Evolutionary conservation across 805 yeast genomes (phyloP).

Genomic region (Ogataea populi-albae): DNA sequence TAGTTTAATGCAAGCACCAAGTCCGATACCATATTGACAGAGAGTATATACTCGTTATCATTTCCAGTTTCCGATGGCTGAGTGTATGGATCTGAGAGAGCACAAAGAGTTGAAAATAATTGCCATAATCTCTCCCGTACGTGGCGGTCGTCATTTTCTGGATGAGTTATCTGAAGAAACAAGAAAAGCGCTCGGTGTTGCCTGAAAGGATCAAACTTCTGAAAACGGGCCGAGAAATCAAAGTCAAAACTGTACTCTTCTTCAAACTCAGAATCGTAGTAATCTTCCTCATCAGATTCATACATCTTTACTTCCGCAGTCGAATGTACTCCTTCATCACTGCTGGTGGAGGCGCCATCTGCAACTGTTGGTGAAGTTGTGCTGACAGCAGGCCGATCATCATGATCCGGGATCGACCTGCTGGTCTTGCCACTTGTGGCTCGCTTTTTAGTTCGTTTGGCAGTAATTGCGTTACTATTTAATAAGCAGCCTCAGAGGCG

Average conservation of each 20-base stretch:
- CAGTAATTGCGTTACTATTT: too few species aligned
- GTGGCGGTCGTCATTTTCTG: slow-evolving; percentile 4
- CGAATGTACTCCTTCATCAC: too few species aligned
- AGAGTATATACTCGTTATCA: slow-evolving; percentile 44
- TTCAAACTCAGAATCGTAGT: slow-evolving; percentile 20
- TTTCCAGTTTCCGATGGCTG: slow-evolving; percentile 63
- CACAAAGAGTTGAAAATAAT: slow-evolving; percentile 31
- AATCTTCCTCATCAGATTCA: too few species aligned
- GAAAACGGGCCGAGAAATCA: slow-evolving; percentile 17
- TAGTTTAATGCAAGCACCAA: slow-evolving; percentile 43
- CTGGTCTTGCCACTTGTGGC: slow-evolving; percentile 8
- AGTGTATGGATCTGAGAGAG: slow-evolving; percentile 59
- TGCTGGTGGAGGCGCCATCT: too few species aligned
- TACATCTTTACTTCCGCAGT: too few species aligned
- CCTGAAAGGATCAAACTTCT: slow-evolving; percentile 25
- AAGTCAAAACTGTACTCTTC: slow-evolving; percentile 32
- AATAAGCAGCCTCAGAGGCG: too few species aligned
- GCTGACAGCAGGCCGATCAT: too few species aligned
- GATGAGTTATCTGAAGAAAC: slow-evolving; percentile 24
- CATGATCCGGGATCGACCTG: too few species aligned
- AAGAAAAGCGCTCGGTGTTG: slow-evolving; percentile 32
- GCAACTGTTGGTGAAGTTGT: too few species aligned
- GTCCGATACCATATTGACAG: slow-evolving; percentile 55
- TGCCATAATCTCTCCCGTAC: slow-evolving; percentile 16
- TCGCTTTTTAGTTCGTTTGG: slow-evolving; percentile 10